Conservation (phyloP, 352 stramenopile genomes). For the Peronosclerospora sorghi region DNA sequence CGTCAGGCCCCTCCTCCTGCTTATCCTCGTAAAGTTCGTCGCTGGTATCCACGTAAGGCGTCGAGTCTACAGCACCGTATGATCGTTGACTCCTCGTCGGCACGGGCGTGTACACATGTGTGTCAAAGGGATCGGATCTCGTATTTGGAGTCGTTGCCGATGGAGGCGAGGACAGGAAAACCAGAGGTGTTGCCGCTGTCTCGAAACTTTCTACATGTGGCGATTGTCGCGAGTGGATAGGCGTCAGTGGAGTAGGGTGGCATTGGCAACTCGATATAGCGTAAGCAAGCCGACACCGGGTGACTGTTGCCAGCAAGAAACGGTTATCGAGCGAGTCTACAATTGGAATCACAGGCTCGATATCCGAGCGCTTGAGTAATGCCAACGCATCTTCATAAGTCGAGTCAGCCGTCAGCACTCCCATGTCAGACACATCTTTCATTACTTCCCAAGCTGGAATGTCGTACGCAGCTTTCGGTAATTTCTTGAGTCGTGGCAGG, state of each 20-base stretch:
- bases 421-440: constrained; percentile 62
- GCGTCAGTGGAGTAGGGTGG: constrained; percentile 9
- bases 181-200: constrained; percentile 16
- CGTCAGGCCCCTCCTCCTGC: constrained; percentile 6
- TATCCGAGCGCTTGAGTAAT: constrained; percentile 32
- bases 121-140: constrained; percentile 6
- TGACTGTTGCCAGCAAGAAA: constrained; percentile 64
- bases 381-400: constrained; percentile 49
- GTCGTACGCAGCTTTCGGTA: constrained; percentile 78
- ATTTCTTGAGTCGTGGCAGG: constrained; percentile 61
- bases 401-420: constrained; percentile 50
- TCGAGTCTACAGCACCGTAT: constrained; percentile 20
- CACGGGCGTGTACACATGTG: too few relatives aligned
- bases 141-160: constrained; percentile 11
- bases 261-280: constrained; percentile 50
- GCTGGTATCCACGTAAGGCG: constrained; percentile 2
- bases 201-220: constrained; percentile 1
- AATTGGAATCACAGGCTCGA: constrained; percentile 63
- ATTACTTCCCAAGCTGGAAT: constrained; percentile 80
- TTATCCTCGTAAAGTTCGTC: constrained; percentile 7
- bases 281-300: constrained; percentile 32
- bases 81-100: too few relatives aligned
- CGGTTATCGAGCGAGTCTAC: constrained; percentile 51
- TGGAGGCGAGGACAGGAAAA: constrained; percentile 17
- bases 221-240: constrained; percentile 3